Conservation (phyloP, 306 rosid species). For the Vigna mungo region DNA sequence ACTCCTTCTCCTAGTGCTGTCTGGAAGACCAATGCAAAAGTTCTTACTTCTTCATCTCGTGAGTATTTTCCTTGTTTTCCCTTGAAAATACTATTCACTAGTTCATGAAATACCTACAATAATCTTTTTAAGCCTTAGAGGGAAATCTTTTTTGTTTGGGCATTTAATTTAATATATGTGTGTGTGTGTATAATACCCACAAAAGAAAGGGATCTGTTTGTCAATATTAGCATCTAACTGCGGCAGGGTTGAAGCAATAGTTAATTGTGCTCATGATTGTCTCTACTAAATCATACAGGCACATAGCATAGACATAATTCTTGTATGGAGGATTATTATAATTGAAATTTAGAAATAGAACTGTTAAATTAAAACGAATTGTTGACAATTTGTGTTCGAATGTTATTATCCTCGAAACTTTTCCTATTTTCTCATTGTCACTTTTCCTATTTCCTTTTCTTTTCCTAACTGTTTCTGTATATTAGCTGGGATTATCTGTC, state of each 20-base stretch:
- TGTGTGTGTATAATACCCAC: background rate
- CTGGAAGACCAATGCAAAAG: constrained; percentile 55
- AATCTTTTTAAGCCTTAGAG: background rate
- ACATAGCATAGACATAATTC: background rate
- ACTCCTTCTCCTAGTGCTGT: constrained; percentile 49
- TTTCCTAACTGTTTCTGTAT: background rate
- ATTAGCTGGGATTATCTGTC: background rate
- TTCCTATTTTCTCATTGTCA: background rate
- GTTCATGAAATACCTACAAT: constrained; percentile 15
- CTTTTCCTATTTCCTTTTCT: background rate
- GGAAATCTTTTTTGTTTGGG: background rate
- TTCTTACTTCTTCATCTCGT: constrained; percentile 51
- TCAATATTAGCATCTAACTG: constrained; percentile 15
- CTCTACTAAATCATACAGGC: background rate
- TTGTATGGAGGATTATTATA: background rate
- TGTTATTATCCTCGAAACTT: background rate
- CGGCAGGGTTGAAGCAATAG: background rate
- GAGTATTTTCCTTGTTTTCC: constrained; percentile 40
- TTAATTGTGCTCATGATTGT: constrained; percentile 11
- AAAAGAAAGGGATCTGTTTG: constrained; percentile 8
- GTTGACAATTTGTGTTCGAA: background rate
- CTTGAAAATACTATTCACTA: constrained; percentile 18
- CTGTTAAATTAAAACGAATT: background rate
- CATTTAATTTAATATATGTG: background rate
- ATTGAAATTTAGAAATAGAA: background rate